Evolutionary conservation across 2,329 filamentous ascomycete species (phyloP).

Genomic region (Hyphodiscus sp.): DNA sequence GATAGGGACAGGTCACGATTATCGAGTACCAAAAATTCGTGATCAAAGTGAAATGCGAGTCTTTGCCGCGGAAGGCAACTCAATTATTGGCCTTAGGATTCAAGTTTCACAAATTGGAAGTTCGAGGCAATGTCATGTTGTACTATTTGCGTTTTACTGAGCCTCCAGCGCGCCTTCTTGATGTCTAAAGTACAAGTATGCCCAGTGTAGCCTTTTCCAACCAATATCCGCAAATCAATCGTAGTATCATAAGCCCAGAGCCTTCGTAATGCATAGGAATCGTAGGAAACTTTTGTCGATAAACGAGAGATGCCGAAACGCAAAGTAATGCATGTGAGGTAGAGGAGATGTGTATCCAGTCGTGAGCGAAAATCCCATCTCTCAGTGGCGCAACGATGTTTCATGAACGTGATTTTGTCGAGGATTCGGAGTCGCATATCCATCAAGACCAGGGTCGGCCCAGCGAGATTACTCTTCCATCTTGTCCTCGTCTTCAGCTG

Average conservation of each 20-base stretch:
- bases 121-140: not conserved
- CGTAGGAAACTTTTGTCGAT: constrained; percentile 13
- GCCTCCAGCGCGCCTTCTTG: constrained; percentile 7
- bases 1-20: not conserved
- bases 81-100: not conserved
- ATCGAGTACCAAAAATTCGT: not conserved
- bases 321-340: constrained; percentile 1
- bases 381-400: constrained; percentile 8
- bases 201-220: constrained; percentile 4
- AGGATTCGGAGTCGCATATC: constrained; percentile 6
- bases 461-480: constrained; percentile 51
- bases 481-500: constrained; percentile 58
- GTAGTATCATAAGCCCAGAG: constrained; percentile 20
- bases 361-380: constrained; percentile 4
- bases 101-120: not conserved
- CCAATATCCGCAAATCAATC: constrained; percentile 9
- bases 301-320: constrained; percentile 7
- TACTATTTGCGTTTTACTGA: not conserved
- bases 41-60: not conserved
- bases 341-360: constrained; percentile 14
- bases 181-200: constrained; percentile 18
- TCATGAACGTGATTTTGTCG: constrained; percentile 7
- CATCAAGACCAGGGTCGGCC: constrained; percentile 6
- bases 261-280: constrained; percentile 17
- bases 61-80: not conserved